phyloP scores from a whole-genome alignment of 768 basidiomycete genomes.

The Lactifluus pinguis region DNA sequence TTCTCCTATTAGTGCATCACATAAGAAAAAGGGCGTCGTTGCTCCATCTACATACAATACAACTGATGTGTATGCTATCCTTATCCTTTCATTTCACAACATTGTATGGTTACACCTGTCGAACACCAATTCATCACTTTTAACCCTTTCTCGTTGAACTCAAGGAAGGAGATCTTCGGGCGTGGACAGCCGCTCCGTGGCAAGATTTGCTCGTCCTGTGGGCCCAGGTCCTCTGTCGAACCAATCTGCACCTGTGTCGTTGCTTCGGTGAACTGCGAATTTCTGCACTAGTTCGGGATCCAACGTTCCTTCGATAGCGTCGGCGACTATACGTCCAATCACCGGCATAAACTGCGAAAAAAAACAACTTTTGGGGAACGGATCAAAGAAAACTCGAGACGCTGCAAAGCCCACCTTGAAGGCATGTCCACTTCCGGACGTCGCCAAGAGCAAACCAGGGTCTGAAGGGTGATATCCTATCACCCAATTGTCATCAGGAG shows the following conservation, averaged over 20 bases:
- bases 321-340: slow-evolving; percentile 68
- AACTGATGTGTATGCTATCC: not conserved
- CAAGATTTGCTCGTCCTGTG: not conserved
- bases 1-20: not conserved
- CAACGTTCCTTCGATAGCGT: slow-evolving; percentile 58
- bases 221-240: slow-evolving; percentile 29
- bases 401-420: slow-evolving; percentile 50
- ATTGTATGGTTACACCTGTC: slow-evolving; percentile 4
- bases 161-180: slow-evolving; percentile 15
- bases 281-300: slow-evolving; percentile 41
- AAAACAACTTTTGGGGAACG: not conserved
- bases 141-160: slow-evolving; percentile 19
- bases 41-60: not conserved
- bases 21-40: not conserved
- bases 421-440: slow-evolving; percentile 82
- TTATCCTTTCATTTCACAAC: not conserved
- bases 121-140: not conserved
- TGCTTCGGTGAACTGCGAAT: slow-evolving; percentile 54
- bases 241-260: slow-evolving; percentile 23
- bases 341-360: slow-evolving; percentile 70
- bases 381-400: not conserved
- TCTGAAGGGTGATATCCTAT: slow-evolving; percentile 64
- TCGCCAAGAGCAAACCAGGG: slow-evolving; percentile 64
- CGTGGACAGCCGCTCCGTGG: slow-evolving; percentile 3
- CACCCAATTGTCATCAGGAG: slow-evolving; percentile 81